These are phyloP conservation scores for Pelargonium fulgidum DNA, from an alignment of 441 rosid genomes.

Conservation along the genomic window DNA sequence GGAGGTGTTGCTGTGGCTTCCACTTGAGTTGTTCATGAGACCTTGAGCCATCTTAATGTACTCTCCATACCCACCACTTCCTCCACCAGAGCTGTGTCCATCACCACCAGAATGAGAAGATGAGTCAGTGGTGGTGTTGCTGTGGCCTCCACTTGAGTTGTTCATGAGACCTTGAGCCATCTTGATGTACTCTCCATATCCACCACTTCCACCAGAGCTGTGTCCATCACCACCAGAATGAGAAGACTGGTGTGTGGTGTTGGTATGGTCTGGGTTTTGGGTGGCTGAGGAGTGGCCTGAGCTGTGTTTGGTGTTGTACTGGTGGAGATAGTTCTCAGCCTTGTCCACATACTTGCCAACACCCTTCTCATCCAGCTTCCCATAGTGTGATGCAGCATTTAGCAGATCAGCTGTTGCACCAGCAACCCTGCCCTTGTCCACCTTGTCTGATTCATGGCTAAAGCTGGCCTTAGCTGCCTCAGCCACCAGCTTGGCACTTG, in stretches of 20 bases:
- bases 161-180: conserved; percentile 38
- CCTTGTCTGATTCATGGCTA: conserved; percentile 28
- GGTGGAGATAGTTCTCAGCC: conserved; percentile 57
- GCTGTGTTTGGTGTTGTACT: conserved; percentile 29
- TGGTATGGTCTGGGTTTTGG: neutral
- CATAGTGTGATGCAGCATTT: conserved; percentile 48
- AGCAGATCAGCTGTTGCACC: conserved; percentile 55
- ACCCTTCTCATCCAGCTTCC: conserved; percentile 48
- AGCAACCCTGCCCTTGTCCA: conserved; percentile 50
- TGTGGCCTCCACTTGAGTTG: neutral
- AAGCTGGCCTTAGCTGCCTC: conserved; percentile 47
- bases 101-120: conserved; percentile 11
- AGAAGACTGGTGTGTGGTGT: neutral
- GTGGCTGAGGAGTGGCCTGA: conserved; percentile 13
- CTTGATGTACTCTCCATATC: conserved; percentile 41
- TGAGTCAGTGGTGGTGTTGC: neutral
- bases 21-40: conserved; percentile 4
- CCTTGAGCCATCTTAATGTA: conserved; percentile 50
- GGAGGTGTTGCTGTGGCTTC: neutral
- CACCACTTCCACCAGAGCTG: conserved; percentile 18
- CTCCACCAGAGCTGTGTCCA: neutral
- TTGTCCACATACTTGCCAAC: conserved; percentile 50
- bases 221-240: conserved; percentile 11
- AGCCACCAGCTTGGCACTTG: conserved; percentile 58
- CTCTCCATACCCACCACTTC: conserved; percentile 35